A percentile compares a stretch with the other conserved stretches of the same genome.
Conservation (phyloP, 352 stramenopile species). For the Phytophthora litchii region DNA sequence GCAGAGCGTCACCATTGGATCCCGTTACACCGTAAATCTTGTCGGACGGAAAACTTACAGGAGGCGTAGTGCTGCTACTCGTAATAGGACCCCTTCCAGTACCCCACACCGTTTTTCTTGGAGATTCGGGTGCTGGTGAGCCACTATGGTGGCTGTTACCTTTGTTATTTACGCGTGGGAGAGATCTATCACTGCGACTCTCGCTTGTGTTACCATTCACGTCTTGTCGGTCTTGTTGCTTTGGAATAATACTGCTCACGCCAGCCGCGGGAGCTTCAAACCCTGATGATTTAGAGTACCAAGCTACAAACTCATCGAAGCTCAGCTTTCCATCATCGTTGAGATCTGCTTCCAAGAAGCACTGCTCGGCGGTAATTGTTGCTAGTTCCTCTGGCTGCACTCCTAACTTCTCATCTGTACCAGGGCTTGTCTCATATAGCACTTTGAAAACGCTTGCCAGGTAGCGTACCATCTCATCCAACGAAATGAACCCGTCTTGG, state of each 20-base stretch:
- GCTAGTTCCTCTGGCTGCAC: constrained; percentile 77
- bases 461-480: constrained; percentile 92
- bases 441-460: constrained; percentile 88
- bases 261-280: constrained; percentile 50
- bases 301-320: constrained; percentile 88
- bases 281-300: constrained; percentile 73
- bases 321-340: constrained; percentile 82
- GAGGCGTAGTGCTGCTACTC: constrained; percentile 14
- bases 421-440: constrained; percentile 81
- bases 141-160: constrained; percentile 14
- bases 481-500: constrained; percentile 81
- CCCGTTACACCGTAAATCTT: constrained; percentile 49
- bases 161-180: constrained; percentile 19
- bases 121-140: constrained; percentile 29
- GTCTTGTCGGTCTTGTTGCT: constrained; percentile 19
- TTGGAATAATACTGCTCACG: constrained; percentile 33
- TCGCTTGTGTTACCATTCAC: constrained; percentile 23
- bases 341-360: constrained; percentile 84
- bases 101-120: constrained; percentile 37
- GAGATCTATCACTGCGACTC: constrained; percentile 13
- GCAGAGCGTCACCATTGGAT: constrained; percentile 43
- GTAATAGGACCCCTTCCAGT: constrained; percentile 16
- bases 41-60: constrained; percentile 42
- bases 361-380: constrained; percentile 81
- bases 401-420: constrained; percentile 58